Conservation (phyloP, 1,284 basidiomycete genomes). For the Termitomyces sp. region DNA sequence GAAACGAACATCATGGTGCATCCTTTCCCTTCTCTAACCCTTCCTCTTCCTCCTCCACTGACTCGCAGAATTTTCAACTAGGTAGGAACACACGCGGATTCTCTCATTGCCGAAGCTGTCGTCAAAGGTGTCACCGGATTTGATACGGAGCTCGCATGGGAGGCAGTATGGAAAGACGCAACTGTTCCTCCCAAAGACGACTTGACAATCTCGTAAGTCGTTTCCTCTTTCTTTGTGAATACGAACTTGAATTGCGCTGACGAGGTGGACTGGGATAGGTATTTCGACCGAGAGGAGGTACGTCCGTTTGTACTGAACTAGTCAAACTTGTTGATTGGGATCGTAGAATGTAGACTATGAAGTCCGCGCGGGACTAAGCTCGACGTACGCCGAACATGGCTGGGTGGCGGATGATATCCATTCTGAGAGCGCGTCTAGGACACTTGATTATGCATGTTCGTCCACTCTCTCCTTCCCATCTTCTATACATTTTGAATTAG, state of each 20-base stretch:
- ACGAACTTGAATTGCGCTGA: not conserved
- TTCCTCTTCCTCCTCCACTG: not conserved
- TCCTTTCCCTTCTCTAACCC: not conserved
- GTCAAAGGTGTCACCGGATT: slow-evolving; percentile 62
- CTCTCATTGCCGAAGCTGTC: slow-evolving; percentile 75
- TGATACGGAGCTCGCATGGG: slow-evolving; percentile 63
- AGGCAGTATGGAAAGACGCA: slow-evolving; percentile 74
- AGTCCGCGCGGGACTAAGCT: not conserved
- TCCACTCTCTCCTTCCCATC: slow-evolving; percentile 8
- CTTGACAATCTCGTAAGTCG: slow-evolving; percentile 44
- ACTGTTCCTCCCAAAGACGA: slow-evolving; percentile 65
- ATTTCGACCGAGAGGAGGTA: slow-evolving; percentile 72
- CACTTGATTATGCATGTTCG: slow-evolving; percentile 75
- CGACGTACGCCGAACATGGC: not conserved
- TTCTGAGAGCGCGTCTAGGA: slow-evolving; percentile 73
- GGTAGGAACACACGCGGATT: slow-evolving; percentile 79
- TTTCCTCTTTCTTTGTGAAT: not conserved
- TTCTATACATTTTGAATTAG: not conserved
- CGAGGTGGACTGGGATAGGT: slow-evolving; percentile 34
- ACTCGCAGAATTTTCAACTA: slow-evolving; percentile 20
- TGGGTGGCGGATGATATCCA: slow-evolving; percentile 76
- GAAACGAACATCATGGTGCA: slow-evolving; percentile 72
- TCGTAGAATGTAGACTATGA: slow-evolving; percentile 1
- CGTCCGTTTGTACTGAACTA: slow-evolving; percentile 3
- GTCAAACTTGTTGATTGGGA: no score